phyloP scores from a whole-genome alignment of 1,139 yeast genomes.

The Taphrina deformans region DNA sequence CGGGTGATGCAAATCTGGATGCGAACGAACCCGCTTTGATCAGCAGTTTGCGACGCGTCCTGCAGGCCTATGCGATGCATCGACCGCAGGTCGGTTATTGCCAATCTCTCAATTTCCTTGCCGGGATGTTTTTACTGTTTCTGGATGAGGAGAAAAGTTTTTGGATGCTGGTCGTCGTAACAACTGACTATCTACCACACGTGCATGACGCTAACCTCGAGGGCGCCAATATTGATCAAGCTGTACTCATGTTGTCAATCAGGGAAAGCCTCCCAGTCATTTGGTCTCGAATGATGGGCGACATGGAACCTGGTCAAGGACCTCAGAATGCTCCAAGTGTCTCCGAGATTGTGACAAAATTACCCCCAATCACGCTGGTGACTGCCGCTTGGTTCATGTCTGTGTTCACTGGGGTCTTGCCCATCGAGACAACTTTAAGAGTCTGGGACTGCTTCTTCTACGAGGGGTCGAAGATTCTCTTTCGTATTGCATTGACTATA shows the following conservation, averaged over 20 bases:
- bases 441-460: slow-evolving; percentile 95
- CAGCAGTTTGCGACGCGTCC: slow-evolving; percentile 71
- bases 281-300: slow-evolving; percentile 58
- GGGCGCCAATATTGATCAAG: slow-evolving; percentile 95
- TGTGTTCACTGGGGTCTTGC: slow-evolving; percentile 80
- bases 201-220: slow-evolving; percentile 87
- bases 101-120: slow-evolving; percentile 87
- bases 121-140: slow-evolving; percentile 77
- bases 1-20: slow-evolving; percentile 37
- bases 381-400: slow-evolving; percentile 99
- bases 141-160: slow-evolving; percentile 73
- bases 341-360: slow-evolving; percentile 66
- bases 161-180: slow-evolving; percentile 92
- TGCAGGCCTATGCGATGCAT: slow-evolving; percentile 79
- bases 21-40: slow-evolving; percentile 55
- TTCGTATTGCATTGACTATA: slow-evolving; percentile 80
- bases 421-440: slow-evolving; percentile 80
- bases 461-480: slow-evolving; percentile 84
- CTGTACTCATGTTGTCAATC: slow-evolving; percentile 83
- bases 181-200: slow-evolving; percentile 83
- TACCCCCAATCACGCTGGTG: slow-evolving; percentile 89
- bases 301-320: slow-evolving; percentile 44
- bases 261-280: slow-evolving; percentile 79
- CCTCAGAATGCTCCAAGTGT: slow-evolving; percentile 22
- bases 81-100: slow-evolving; percentile 94